Evolutionary conservation across 306 rosid genomes (phyloP).

Genomic region (Cucurbita pepo): DNA sequence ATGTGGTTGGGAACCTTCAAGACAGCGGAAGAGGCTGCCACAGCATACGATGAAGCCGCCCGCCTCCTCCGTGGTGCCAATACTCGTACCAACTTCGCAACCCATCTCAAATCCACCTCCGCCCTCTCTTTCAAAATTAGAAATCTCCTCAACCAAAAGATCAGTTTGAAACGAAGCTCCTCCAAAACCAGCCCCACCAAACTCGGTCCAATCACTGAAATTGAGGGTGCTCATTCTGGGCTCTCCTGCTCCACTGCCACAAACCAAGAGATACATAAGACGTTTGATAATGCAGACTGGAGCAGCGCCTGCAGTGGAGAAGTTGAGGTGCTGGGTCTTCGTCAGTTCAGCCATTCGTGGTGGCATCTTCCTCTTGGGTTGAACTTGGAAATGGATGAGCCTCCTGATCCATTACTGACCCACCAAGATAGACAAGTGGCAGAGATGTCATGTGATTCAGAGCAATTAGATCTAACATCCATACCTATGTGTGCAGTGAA

Average conservation of each 20-base stretch:
- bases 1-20: conserved; percentile 81
- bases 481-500: conserved; percentile 6
- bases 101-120: conserved; percentile 15
- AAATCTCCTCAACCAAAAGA: conserved; percentile 41
- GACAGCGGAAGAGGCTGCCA: conserved; percentile 74
- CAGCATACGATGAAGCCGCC: conserved; percentile 82
- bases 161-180: conserved; percentile 8
- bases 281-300: conserved; percentile 31
- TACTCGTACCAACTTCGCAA: conserved; percentile 56
- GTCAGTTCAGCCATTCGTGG: conserved; percentile 25
- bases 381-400: conserved; percentile 10
- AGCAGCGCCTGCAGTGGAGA: conserved; percentile 17
- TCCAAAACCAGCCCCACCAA: no score
- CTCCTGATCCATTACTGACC: neutral
- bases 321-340: conserved; percentile 3
- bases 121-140: conserved; percentile 51
- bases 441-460: no score
- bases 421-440: no score
- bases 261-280: neutral
- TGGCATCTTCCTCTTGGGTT: conserved; percentile 25
- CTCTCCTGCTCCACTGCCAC: neutral
- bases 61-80: conserved; percentile 59
- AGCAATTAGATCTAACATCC: no score
- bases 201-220: neutral
- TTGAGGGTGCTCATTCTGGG: neutral